phyloP scores from a whole-genome alignment of 176 grass and related monocot genomes.

The Triticum dicoccoides region DNA sequence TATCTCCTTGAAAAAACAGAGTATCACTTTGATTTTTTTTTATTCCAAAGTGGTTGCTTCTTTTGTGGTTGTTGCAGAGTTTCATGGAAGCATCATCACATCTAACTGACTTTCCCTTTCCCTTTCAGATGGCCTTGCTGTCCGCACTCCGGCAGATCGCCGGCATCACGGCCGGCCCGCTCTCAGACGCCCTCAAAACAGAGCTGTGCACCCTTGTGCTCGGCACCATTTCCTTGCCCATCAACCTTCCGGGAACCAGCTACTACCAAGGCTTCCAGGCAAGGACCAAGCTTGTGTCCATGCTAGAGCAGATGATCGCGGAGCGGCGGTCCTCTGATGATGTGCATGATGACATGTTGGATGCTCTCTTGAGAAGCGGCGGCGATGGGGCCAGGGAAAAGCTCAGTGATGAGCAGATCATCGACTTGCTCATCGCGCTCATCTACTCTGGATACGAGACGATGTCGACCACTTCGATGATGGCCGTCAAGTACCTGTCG shows the following conservation, averaged over 20 bases:
- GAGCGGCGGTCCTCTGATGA: constrained; percentile 44
- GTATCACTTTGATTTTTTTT: constrained; percentile 9
- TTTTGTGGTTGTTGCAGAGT: constrained; percentile 14
- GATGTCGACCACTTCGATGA: constrained; percentile 92
- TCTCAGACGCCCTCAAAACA: constrained; percentile 74
- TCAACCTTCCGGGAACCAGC: constrained; percentile 87
- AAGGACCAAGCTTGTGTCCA: constrained; percentile 80
- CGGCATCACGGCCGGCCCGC: constrained; percentile 73
- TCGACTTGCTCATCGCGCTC: constrained; percentile 84
- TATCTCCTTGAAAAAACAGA: background rate
- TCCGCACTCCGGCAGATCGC: constrained; percentile 92
- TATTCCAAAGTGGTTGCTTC: background rate
- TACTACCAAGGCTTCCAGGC: constrained; percentile 81
- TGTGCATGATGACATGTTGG: constrained; percentile 68
- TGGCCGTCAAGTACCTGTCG: constrained; percentile 91
- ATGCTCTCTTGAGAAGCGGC: constrained; percentile 52
- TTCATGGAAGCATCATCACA: background rate
- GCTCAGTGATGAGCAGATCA: constrained; percentile 81
- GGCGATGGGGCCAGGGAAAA: constrained; percentile 45
- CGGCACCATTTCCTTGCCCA: constrained; percentile 84
- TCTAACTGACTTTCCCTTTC: constrained; percentile 16
- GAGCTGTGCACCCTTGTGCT: constrained; percentile 89
- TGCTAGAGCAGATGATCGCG: constrained; percentile 62
- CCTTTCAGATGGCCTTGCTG: constrained; percentile 86
- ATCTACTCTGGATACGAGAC: constrained; percentile 99